Evolutionary conservation across 257 asterid species (phyloP).

Genomic region (Agastache rugosa): DNA sequence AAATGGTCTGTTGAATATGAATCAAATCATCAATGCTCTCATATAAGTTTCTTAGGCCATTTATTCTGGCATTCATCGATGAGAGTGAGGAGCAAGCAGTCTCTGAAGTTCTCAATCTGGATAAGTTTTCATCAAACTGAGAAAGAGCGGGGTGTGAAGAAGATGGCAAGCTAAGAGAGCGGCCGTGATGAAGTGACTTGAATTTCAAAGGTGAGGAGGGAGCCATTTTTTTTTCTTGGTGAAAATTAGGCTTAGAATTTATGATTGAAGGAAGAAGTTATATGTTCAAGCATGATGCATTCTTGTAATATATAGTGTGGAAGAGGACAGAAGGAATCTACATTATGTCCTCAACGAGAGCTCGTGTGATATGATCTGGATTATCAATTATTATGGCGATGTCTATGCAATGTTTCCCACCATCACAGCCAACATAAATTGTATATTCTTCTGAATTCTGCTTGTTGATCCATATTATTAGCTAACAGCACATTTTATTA

Average conservation of each 20-base stretch:
- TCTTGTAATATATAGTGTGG: not conserved
- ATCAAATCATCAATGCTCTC: constrained; percentile 32
- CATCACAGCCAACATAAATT: not conserved
- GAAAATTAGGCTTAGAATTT: not conserved
- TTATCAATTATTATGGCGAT: constrained; percentile 12
- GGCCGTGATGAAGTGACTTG: constrained; percentile 44
- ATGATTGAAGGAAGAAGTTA: not conserved
- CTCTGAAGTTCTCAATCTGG: constrained; percentile 35
- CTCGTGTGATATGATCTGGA: constrained; percentile 26
- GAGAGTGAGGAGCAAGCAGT: constrained; percentile 34
- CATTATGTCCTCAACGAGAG: not conserved
- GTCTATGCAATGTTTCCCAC: constrained; percentile 37
- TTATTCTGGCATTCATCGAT: constrained; percentile 33
- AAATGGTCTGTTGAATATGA: constrained; percentile 37
- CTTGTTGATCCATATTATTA: not conserved
- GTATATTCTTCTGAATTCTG: not conserved
- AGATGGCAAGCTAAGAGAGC: constrained; percentile 56
- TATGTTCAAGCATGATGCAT: not conserved
- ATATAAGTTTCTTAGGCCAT: constrained; percentile 37
- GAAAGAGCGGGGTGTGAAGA: constrained; percentile 28
- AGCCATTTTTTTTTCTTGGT: constrained; percentile 39
- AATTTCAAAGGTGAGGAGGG: constrained; percentile 45
- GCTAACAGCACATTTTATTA: too few species aligned
- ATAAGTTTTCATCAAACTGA: constrained; percentile 39
- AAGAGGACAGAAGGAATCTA: constrained; percentile 21